Conservation (phyloP, 352 stramenopile genomes). For the Pythium phragmiticola region DNA sequence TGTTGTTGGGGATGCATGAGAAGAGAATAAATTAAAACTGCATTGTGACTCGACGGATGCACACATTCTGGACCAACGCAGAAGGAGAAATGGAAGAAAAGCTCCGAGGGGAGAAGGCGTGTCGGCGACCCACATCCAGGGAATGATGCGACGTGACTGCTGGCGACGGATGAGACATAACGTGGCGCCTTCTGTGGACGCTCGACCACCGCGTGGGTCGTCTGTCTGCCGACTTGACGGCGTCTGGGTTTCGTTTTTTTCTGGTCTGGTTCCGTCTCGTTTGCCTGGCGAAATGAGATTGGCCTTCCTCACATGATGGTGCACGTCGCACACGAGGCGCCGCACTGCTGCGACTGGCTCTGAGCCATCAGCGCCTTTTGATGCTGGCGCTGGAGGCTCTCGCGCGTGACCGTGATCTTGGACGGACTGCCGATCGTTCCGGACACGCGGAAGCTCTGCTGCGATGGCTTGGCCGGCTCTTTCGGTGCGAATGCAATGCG, state of each 20-base stretch:
- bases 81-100: background rate
- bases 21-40: constrained; percentile 30
- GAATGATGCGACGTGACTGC: no score
- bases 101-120: background rate
- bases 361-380: constrained; percentile 81
- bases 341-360: constrained; percentile 63
- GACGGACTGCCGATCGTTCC: constrained; percentile 33
- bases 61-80: background rate
- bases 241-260: no score
- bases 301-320: constrained; percentile 47
- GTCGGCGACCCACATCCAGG: no score
- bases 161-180: no score
- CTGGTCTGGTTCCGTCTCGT: background rate
- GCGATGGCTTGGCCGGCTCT: constrained; percentile 81
- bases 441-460: constrained; percentile 71
- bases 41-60: constrained; percentile 7
- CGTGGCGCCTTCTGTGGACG: no score
- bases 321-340: constrained; percentile 48
- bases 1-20: background rate
- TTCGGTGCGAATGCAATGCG: constrained; percentile 86
- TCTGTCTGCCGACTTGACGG: no score
- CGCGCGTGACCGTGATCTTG: constrained; percentile 71
- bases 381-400: constrained; percentile 83
- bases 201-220: no score
- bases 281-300: background rate